Evolutionary conservation across 1,284 basidiomycete species (phyloP), one percentile per base, ranked within the genome.

Genomic region (Apiotrichum domesticum): DNA sequence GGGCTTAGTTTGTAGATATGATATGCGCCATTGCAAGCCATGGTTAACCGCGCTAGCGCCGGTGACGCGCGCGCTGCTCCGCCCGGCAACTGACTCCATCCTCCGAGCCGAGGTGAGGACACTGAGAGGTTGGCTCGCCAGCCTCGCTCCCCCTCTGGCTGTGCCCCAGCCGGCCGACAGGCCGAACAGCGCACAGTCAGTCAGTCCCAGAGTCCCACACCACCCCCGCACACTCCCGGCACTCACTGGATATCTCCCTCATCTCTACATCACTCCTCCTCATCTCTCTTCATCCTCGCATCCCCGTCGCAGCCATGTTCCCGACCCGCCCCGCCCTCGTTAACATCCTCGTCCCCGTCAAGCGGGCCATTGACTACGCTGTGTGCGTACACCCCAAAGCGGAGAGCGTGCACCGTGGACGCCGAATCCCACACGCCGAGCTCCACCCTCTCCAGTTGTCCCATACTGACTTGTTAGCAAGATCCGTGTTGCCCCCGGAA

Each of bases 301-400:
- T 39, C 34, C 32, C 29, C 35, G 14, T 13, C 47, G 32, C 46
- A 63, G 62, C 35, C 43, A 92, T 92, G 90, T 81, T 85, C 65
- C 87, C 90, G 4, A 85, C 88, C 51, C 77, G 85, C 49, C 78
- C 80, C 9, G 81, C 85, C 56, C 78, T 89, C 62, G 80, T 94
- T 67, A 90, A 94, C 77, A 86, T 96, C 62, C 84, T 96, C 54
- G 92, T 96, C 7, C 92, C 92, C 35, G 84, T 95, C 46, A 96
- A 96, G 80, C 82, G 92, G 84, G 88, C 72, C 47, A 81, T 80
- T 63, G 73, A 76, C 60, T 77, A 73, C 70, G 65, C 68, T 44
- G 65, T 71, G 62, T 71, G 43, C 52, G 66, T 59, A 13, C 6
- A 40, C n/a, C 33, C 29, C 29, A 3, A 29, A 29, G 29, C 29